These are phyloP conservation scores for Arthrobotrys sinensis DNA, from an alignment of 2,329 filamentous ascomycete species.

Conservation along the genomic window DNA sequence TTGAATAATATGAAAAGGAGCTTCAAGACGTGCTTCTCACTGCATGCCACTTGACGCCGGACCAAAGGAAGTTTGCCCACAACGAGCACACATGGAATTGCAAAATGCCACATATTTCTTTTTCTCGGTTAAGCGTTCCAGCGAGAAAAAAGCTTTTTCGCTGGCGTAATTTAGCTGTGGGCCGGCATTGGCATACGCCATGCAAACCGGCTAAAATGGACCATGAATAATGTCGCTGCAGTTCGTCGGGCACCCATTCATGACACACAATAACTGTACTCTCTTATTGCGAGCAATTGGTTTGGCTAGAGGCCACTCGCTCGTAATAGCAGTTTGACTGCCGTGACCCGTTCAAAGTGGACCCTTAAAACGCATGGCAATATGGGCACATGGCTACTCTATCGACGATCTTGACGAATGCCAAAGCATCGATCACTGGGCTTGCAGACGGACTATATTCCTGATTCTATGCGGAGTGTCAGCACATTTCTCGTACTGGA, in stretches of 20 bases:
- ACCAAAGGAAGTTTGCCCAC: constrained; percentile 53
- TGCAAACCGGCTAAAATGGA: constrained; percentile 54
- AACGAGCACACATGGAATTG: constrained; percentile 20
- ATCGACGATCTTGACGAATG: constrained; percentile 50
- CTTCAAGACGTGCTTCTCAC: constrained; percentile 37
- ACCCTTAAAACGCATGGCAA: constrained; percentile 28
- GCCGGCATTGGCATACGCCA: constrained; percentile 60
- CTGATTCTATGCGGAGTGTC: constrained; percentile 29
- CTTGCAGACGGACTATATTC: constrained; percentile 4
- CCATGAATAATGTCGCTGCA: constrained; percentile 32
- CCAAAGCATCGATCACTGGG: constrained; percentile 43
- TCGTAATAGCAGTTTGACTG: constrained; percentile 22
- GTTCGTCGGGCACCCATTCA: not conserved
- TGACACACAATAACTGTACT: constrained; percentile 28
- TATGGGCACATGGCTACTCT: constrained; percentile 50
- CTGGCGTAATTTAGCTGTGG: constrained; percentile 59
- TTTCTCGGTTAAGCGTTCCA: constrained; percentile 58
- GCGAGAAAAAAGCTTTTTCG: constrained; percentile 55
- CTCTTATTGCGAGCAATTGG: constrained; percentile 3
- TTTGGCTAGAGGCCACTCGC: not conserved
- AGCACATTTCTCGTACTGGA: constrained; percentile 41
- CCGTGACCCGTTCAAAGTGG: constrained; percentile 36
- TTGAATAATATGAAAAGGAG: constrained; percentile 58
- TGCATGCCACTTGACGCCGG: constrained; percentile 45
- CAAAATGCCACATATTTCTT: constrained; percentile 46